These are phyloP conservation scores for Penicillium verhagenii DNA, from an alignment of 495 filamentous ascomycete species.

Conservation along the genomic window DNA sequence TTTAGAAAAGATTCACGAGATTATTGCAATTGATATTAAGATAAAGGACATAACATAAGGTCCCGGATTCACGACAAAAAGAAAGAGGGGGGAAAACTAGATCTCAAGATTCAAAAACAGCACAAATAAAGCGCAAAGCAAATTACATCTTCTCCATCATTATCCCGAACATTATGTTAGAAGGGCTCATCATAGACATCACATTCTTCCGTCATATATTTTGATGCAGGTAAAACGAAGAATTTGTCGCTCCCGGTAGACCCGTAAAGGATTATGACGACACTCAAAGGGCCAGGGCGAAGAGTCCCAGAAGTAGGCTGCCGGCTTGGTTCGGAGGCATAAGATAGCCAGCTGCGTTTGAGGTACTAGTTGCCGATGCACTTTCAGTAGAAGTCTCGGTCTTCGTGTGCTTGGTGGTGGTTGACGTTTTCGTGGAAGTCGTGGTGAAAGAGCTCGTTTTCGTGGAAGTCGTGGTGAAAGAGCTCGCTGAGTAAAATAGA, in stretches of 20 bases:
- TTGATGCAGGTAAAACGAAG: not conserved
- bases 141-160: not conserved
- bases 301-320: conserved; percentile 25
- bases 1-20: too few species aligned
- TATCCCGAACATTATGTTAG: not conserved
- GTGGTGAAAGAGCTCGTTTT: conserved; percentile 1
- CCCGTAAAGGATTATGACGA: not conserved
- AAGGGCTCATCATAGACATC: not conserved
- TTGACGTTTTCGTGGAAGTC: conserved; percentile 8
- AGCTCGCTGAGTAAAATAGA: not conserved
- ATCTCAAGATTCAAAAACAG: not conserved
- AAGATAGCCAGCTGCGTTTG: conserved; percentile 21
- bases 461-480: not conserved
- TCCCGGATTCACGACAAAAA: not conserved
- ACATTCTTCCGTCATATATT: conserved; percentile 3
- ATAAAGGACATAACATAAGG: not conserved
- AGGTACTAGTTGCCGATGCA: conserved; percentile 9
- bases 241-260: not conserved
- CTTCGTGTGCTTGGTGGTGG: conserved; percentile 13
- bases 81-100: too few species aligned
- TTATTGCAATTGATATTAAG: conserved; percentile 3
- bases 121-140: not conserved
- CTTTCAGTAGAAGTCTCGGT: conserved; percentile 13
- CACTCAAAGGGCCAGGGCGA: conserved; percentile 20
- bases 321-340: conserved; percentile 31